These are phyloP conservation scores for Aspergillus luchuensis DNA, from an alignment of 2,329 filamentous ascomycete species.

Conservation along the genomic window DNA sequence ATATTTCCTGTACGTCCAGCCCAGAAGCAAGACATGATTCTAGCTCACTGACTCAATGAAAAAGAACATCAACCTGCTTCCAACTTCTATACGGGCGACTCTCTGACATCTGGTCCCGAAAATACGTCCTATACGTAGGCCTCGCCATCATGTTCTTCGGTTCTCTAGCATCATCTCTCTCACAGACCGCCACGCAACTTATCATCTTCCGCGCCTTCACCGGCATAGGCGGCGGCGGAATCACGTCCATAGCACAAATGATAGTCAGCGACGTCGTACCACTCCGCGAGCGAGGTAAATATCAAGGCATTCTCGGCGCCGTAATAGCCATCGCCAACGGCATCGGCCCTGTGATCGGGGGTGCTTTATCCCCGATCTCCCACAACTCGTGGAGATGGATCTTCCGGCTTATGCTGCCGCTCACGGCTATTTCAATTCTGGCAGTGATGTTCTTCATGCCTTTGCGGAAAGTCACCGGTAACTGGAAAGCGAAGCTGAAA, in stretches of 20 bases:
- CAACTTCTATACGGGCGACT: slow-evolving; percentile 65
- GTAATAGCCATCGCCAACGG: slow-evolving; percentile 58
- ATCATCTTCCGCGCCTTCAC: slow-evolving; percentile 63
- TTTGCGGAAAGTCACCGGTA: slow-evolving; percentile 55
- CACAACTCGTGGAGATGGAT: slow-evolving; percentile 56
- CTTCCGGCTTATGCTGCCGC: slow-evolving; percentile 57
- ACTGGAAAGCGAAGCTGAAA: slow-evolving; percentile 55
- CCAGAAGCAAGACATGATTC: slow-evolving; percentile 28
- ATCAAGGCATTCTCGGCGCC: slow-evolving; percentile 57
- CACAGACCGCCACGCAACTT: slow-evolving; percentile 57
- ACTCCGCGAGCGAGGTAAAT: slow-evolving; percentile 60
- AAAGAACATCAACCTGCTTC: slow-evolving; percentile 67
- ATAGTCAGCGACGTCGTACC: slow-evolving; percentile 64
- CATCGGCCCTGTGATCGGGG: slow-evolving; percentile 58
- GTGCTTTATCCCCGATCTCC: slow-evolving; percentile 51
- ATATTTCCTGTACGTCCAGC: slow-evolving; percentile 45
- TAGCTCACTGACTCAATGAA: slow-evolving; percentile 67
- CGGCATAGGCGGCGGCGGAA: slow-evolving; percentile 63
- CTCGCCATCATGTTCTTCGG: slow-evolving; percentile 57
- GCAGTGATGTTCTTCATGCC: slow-evolving; percentile 60
- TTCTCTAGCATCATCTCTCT: slow-evolving; percentile 62
- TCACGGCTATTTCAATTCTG: slow-evolving; percentile 52
- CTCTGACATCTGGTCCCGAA: slow-evolving; percentile 63
- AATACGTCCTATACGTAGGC: slow-evolving; percentile 57
- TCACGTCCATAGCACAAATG: slow-evolving; percentile 61